Percentiles rank a stretch among this genome's conserved stretches.
These are phyloP conservation scores for Pontederia crassipes DNA, from an alignment of 176 grass and related monocot genomes.

Conservation along the genomic window DNA sequence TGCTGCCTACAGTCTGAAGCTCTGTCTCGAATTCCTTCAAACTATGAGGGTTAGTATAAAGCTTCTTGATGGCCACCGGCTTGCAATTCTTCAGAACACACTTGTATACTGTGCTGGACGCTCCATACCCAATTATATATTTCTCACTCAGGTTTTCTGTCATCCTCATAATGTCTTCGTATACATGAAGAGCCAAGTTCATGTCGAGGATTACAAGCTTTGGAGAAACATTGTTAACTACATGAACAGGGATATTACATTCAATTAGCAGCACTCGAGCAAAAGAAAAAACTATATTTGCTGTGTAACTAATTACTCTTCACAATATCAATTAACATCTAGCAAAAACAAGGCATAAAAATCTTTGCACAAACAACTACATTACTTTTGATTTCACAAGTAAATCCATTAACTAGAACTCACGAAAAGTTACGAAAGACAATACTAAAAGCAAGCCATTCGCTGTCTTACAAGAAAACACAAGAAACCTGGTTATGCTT, in stretches of 20 bases:
- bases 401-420: too few relatives aligned
- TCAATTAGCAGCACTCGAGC: background rate
- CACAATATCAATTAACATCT: too few relatives aligned
- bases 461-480: too few relatives aligned
- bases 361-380: too few relatives aligned
- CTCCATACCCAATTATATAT: conserved; percentile 87
- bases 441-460: too few relatives aligned
- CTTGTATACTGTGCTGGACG: conserved; percentile 88
- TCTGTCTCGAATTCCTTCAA: conserved; percentile 91
- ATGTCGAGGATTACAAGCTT: conserved; percentile 94
- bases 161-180: conserved; percentile 94
- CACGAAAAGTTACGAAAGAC: too few relatives aligned
- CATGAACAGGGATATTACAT: background rate
- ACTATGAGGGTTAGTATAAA: conserved; percentile 63
- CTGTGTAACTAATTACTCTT: background rate
- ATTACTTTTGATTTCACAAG: too few relatives aligned
- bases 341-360: too few relatives aligned
- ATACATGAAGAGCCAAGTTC: conserved; percentile 93
- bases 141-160: conserved; percentile 92
- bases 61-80: conserved; percentile 71
- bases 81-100: conserved; percentile 83
- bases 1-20: conserved; percentile 76
- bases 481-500: too few relatives aligned
- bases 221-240: conserved; percentile 47
- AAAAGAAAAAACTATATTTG: background rate